Percentiles rank a stretch among this genome's conserved stretches.
Evolutionary conservation across 2,329 filamentous ascomycete genomes (phyloP).

Genomic region (Aspergillus caelatus): DNA sequence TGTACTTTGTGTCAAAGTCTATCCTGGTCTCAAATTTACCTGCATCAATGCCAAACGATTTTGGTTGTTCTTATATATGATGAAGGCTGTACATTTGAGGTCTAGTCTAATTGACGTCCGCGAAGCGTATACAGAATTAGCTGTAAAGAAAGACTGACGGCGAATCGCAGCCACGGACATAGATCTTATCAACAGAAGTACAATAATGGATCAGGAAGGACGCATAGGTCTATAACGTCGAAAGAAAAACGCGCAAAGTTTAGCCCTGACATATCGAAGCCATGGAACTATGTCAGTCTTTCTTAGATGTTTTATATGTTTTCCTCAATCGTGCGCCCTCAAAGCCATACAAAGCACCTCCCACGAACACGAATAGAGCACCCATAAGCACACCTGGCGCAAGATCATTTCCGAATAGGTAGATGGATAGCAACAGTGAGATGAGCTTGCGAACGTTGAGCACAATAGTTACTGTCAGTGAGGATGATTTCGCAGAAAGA

Average conservation of each 20-base stretch:
- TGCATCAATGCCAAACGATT: neutral
- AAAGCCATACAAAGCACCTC: constrained; percentile 87
- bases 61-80: neutral
- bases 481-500: constrained; percentile 84
- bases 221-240: neutral
- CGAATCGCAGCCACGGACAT: neutral
- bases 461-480: constrained; percentile 93
- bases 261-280: neutral
- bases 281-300: constrained; percentile 12
- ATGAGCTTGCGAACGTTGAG: constrained; percentile 93
- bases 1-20: neutral
- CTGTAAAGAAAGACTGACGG: neutral
- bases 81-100: neutral
- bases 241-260: neutral
- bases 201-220: neutral
- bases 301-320: constrained; percentile 18
- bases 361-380: constrained; percentile 82
- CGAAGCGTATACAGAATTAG: neutral
- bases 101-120: neutral
- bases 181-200: neutral
- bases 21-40: neutral
- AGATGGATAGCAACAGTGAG: constrained; percentile 87
- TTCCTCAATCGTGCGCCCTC: constrained; percentile 54
- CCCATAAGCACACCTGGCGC: constrained; percentile 76
- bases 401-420: constrained; percentile 87